Evolutionary conservation across 192 early-diverging fungal genomes (phyloP), one percentile per base, ranked within the genome.

Genomic region (Coemansia asiatica): DNA sequence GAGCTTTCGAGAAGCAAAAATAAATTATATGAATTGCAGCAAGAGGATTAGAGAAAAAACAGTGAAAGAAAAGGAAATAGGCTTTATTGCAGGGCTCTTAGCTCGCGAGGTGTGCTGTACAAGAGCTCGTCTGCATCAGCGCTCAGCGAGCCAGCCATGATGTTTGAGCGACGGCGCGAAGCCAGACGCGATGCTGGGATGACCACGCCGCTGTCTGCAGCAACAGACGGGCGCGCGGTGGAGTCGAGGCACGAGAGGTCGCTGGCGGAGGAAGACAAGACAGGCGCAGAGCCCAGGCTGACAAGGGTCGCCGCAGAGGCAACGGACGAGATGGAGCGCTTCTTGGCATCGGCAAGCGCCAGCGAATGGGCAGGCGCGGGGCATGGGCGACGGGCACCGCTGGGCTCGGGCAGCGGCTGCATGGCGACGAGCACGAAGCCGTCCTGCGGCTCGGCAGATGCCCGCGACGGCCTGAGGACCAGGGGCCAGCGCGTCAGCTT

Each of bases 401-500:
- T 49, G 3, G 77, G 77, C 58, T 80, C 77, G 26, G 77, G 68
- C 44, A 80, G 77, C 66, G 77, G 77, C 40, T 66, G 77, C 47
- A 74, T 56, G 19, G 38, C 68, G 6, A 71, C 66, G 47, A 80
- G 63, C 25, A 80, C 63, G 66, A 80, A 80, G 53, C 77, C 77
- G 68, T 80, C 77, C 29, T 67, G 68, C 35, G 77, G 77, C 54
- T 74, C 72, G 58, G 54, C 31, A 44, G 50, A 1, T 44, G 48
- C 9, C 21, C 62, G 54, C 48, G 63, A 31, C 19, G 23, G 56
- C 47, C 54, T 66, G 63, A 74, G 51, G 1, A 80, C 56, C 33
- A 74, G 77, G 57, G 77, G 77, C 77, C 77, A 80, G 15, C 77
- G 77, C 57, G 72, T 63, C 61, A 80, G 72, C 68, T 66, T 58